These are phyloP conservation scores for Fusarium irregulare DNA, from an alignment of 2,329 filamentous ascomycete genomes.

Conservation along the genomic window DNA sequence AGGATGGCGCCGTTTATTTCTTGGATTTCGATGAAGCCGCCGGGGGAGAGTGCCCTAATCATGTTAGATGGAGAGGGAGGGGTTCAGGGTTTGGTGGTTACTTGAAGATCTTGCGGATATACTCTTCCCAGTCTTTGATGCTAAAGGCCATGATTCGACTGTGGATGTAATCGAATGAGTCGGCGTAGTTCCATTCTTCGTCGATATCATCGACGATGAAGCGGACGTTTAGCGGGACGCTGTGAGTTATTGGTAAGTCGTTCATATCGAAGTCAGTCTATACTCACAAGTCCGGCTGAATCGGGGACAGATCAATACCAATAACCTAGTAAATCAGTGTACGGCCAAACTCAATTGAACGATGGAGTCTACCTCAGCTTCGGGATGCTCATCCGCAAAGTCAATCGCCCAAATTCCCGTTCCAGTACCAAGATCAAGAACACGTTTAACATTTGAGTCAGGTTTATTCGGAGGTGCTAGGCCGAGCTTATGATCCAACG, in stretches of 20 bases:
- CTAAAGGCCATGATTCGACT: constrained; percentile 24
- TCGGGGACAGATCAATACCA: constrained; percentile 6
- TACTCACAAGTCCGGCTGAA: constrained; percentile 3
- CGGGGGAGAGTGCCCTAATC: background rate
- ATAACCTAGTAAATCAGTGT: background rate
- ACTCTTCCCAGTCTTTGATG: background rate
- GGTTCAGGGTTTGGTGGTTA: accelerated
- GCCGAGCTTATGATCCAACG: constrained; percentile 5
- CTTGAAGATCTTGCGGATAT: constrained; percentile 17
- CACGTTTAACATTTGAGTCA: background rate
- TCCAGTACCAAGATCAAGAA: constrained; percentile 26
- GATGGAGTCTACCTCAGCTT: background rate
- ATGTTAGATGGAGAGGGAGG: accelerated
- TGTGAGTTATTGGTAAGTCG: accelerated
- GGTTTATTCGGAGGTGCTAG: background rate
- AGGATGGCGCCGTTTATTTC: background rate
- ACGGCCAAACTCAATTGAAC: too few species aligned
- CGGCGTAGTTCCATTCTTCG: constrained; percentile 15
- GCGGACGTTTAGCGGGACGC: constrained; percentile 9
- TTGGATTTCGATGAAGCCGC: constrained; percentile 11
- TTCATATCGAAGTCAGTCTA: accelerated
- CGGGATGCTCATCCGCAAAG: constrained; percentile 20
- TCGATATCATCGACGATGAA: constrained; percentile 19
- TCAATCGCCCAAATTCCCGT: constrained; percentile 29
- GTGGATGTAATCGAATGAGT: constrained; percentile 21